Base-by-base conservation (phyloP, 495 filamentous ascomycete genomes). In the Aeminium ludgeri region DNA sequence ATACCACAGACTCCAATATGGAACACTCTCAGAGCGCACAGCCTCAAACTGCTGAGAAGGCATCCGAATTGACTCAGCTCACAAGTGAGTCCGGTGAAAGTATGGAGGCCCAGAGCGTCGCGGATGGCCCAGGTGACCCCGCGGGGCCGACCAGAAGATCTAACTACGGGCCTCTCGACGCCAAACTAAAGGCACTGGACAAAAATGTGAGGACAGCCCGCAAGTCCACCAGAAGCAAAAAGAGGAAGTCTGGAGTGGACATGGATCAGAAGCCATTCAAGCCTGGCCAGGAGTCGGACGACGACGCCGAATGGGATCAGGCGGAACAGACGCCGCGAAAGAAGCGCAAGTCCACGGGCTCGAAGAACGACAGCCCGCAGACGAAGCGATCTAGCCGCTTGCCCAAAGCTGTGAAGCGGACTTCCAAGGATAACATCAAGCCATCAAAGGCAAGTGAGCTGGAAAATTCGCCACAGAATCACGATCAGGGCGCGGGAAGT, bases 181-280 rank as follows among this genome's bases (percentile, higher is more conserved):
- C 43, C 4, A 51, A 51, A 28, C 44, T 51, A n/a, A 51, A 51
- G 40, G 48, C 48, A 2, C 44, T 51, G 6, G 48, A 51, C 20
- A 29, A 19, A n/a, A 36, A 43, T 11, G 44, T 40, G 20, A 51
- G 47, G 19, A 19, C 19, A 3, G 33, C 44, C 3, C 34, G 31
- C 15, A 47, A 43, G 19, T 6, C 48, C 13, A 27, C 45, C 13
- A 44, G 40, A 34, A 18, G 40, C 8, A 55, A 57, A 38, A 59
- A 59, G 47, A 46, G 56, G 38, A 59, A 57, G 41, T 40, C 41
- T 10, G 40, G 23, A 10, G 45, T 19, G 18, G 30, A 45, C 29
- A 37, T 46, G 3, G 51, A 46, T 8, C 48, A 54, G 33, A 36
- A 36, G n/a, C 11, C 16, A 23, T 58, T 49, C 48, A 52, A 53